These are phyloP conservation scores for Leccinum truebloodii DNA, from an alignment of 768 basidiomycete genomes.

Conservation along the genomic window DNA sequence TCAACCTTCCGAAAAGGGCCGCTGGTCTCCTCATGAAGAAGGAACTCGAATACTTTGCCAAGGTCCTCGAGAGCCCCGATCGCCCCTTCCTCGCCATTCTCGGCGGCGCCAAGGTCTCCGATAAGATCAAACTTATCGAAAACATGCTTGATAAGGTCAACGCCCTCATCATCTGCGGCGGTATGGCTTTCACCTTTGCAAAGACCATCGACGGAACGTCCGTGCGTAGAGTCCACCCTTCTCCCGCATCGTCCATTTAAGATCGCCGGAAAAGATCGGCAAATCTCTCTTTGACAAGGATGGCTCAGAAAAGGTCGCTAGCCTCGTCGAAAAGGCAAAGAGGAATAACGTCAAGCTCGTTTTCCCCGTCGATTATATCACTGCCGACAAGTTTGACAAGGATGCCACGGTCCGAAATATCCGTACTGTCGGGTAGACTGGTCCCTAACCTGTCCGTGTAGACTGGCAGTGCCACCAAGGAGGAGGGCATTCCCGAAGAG, in stretches of 20 bases:
- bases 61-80: slow-evolving; percentile 93
- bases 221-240: slow-evolving; percentile 41
- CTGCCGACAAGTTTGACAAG: slow-evolving; percentile 93
- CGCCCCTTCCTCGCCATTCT: slow-evolving; percentile 97
- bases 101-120: slow-evolving; percentile 97
- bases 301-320: slow-evolving; percentile 83
- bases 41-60: slow-evolving; percentile 98
- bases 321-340: slow-evolving; percentile 89
- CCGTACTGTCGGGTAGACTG: background rate
- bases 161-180: slow-evolving; percentile 94
- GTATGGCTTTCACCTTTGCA: slow-evolving; percentile 99
- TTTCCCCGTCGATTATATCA: slow-evolving; percentile 94
- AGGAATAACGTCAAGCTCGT: slow-evolving; percentile 90
- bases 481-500: slow-evolving; percentile 85
- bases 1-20: slow-evolving; percentile 89
- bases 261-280: slow-evolving; percentile 61
- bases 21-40: slow-evolving; percentile 98
- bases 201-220: slow-evolving; percentile 82
- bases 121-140: slow-evolving; percentile 98
- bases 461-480: slow-evolving; percentile 76
- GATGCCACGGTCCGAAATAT: slow-evolving; percentile 65
- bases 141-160: slow-evolving; percentile 99
- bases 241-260: slow-evolving; percentile 2
- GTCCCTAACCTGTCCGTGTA: slow-evolving; percentile 31
- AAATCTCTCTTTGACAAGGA: slow-evolving; percentile 90